Conservation (phyloP, 371 early-diverging fungal species). For the Apophysomyces trapeziformis region DNA sequence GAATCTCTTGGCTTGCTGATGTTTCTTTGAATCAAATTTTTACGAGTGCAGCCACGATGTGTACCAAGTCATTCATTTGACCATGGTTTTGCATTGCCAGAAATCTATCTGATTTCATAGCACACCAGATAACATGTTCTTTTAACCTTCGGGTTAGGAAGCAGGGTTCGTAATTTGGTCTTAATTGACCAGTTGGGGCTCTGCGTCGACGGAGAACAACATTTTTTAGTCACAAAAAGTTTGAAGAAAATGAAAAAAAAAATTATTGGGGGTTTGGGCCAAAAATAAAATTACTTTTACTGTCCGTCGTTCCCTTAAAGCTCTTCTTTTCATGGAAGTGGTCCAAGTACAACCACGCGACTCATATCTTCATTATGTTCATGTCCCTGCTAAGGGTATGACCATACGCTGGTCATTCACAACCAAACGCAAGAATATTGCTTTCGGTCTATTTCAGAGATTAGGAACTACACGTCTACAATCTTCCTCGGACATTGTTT, state of each 20-base stretch:
- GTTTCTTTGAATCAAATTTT: slow-evolving; percentile 5
- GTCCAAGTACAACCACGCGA: slow-evolving; percentile 84
- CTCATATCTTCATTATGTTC: slow-evolving; percentile 83
- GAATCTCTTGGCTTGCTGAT: background rate
- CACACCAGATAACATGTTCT: background rate
- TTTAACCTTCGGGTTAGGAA: slow-evolving; percentile 11
- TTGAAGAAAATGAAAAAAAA: background rate
- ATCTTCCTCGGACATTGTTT: slow-evolving; percentile 14
- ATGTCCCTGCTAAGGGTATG: slow-evolving; percentile 70
- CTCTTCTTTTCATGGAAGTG: slow-evolving; percentile 67
- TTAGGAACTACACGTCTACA: slow-evolving; percentile 16
- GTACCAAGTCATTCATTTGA: slow-evolving; percentile 5
- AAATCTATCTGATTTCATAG: background rate
- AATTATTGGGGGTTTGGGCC: no score
- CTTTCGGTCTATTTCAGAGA: slow-evolving; percentile 82
- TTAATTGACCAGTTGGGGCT: slow-evolving; percentile 5
- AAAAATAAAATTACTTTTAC: no score
- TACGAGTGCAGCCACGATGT: slow-evolving; percentile 4
- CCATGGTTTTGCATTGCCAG: slow-evolving; percentile 5
- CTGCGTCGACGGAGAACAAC: slow-evolving; percentile 8
- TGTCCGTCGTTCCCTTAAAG: no score
- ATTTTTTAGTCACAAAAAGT: slow-evolving; percentile 1
- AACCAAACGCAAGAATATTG: slow-evolving; percentile 85
- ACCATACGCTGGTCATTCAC: slow-evolving; percentile 91
- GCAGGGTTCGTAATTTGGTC: slow-evolving; percentile 2